phyloP scores from a whole-genome alignment of 345 rosid genomes.

The Eucalyptus decipiens region DNA sequence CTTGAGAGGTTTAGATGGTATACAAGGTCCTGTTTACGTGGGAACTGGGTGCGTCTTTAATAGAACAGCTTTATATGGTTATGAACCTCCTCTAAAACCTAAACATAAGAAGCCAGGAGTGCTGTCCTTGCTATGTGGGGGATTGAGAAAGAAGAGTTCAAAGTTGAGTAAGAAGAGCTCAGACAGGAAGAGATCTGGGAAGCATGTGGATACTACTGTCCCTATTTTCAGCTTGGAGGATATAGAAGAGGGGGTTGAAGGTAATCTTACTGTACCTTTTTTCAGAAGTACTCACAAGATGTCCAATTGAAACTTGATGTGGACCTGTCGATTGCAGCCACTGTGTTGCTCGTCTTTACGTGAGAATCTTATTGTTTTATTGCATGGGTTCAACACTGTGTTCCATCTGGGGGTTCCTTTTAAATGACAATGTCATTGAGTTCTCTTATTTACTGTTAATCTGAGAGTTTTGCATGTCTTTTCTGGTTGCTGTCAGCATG shows the following conservation, averaged over 20 bases:
- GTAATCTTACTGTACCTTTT: constrained; percentile 7
- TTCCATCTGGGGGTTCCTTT: background rate
- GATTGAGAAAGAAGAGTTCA: constrained; percentile 58
- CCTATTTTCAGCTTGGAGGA: constrained; percentile 90
- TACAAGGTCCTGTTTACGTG: constrained; percentile 97
- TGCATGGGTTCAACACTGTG: background rate
- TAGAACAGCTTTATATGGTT: constrained; percentile 30
- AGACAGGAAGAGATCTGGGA: constrained; percentile 79
- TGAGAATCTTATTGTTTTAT: background rate
- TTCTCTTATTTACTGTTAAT: background rate
- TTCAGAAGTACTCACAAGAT: background rate
- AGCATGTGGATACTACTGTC: constrained; percentile 76
- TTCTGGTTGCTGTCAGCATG: background rate
- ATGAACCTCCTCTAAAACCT: constrained; percentile 61
- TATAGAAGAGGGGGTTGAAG: constrained; percentile 97
- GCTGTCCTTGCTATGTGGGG: constrained; percentile 76
- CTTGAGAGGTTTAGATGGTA: constrained; percentile 92
- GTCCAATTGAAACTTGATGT: background rate
- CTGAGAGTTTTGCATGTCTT: background rate
- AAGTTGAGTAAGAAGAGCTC: constrained; percentile 64
- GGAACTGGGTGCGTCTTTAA: constrained; percentile 99
- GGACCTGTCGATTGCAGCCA: background rate
- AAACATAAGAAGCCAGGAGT: constrained; percentile 76
- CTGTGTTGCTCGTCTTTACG: background rate
- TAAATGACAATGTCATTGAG: background rate